Evolutionary conservation across 176 grass and related monocot genomes (phyloP).

Genomic region (Rhipidocladum racemiflorum): DNA sequence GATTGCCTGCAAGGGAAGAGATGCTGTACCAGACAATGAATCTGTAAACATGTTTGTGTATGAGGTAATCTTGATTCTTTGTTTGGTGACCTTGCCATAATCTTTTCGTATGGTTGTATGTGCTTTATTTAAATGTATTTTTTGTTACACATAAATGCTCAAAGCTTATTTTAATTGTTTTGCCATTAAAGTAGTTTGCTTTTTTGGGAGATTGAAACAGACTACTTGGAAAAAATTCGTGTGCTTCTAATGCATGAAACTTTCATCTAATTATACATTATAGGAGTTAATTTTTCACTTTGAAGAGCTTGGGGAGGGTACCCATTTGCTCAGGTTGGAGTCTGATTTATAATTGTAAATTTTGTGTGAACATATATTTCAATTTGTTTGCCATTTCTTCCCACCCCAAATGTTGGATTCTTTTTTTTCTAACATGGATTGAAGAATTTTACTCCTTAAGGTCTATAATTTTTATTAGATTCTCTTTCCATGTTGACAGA

Average conservation of each 20-base stretch:
- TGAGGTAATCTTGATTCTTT: conserved; percentile 20
- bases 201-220: neutral
- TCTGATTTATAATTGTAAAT: neutral
- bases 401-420: neutral
- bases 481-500: neutral
- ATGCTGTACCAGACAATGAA: conserved; percentile 73
- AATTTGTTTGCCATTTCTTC: neutral
- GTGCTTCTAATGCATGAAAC: neutral
- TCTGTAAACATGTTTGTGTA: conserved; percentile 61
- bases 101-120: conserved; percentile 2
- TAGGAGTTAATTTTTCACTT: neutral
- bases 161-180: neutral
- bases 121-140: neutral
- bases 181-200: neutral
- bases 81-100: neutral
- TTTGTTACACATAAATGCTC: neutral
- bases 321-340: neutral
- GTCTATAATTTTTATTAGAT: neutral
- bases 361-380: neutral
- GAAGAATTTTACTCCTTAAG: neutral
- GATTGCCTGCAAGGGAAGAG: conserved; percentile 79
- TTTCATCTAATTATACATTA: neutral
- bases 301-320: neutral
- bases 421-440: neutral
- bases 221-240: neutral